Percentiles rank a stretch among this genome's conserved stretches.
Conservation (phyloP, 257 asterid species). For the Plectranthus barbatus region DNA sequence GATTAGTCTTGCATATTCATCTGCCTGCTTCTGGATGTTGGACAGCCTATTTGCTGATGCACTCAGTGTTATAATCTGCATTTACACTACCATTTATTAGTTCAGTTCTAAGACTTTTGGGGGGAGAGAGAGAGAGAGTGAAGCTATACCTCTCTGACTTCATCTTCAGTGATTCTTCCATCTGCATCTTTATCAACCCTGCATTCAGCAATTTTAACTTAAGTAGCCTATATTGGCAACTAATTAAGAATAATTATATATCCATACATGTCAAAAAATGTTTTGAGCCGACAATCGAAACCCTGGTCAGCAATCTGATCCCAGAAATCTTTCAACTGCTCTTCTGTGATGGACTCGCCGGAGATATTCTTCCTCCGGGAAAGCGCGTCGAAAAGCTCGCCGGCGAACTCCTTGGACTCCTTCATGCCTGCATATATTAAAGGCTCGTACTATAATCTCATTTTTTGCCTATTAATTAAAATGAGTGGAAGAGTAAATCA, state of each 20-base stretch:
- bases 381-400: slow-evolving; percentile 69
- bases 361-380: slow-evolving; percentile 51
- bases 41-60: slow-evolving; percentile 89
- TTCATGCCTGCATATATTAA: slow-evolving; percentile 49
- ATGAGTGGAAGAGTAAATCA: not conserved
- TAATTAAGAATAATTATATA: not conserved
- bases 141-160: slow-evolving; percentile 62
- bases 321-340: slow-evolving; percentile 69
- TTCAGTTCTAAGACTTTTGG: not conserved
- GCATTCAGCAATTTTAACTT: slow-evolving; percentile 12
- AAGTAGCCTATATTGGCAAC: not conserved
- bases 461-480: not conserved
- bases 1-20: slow-evolving; percentile 80
- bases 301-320: slow-evolving; percentile 77
- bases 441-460: not conserved
- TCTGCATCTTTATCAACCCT: slow-evolving; percentile 97
- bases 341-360: slow-evolving; percentile 47
- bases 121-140: not conserved
- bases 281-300: slow-evolving; percentile 76
- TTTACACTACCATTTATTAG: no score
- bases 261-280: slow-evolving; percentile 80
- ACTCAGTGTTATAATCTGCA: slow-evolving; percentile 73
- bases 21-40: slow-evolving; percentile 70
- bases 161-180: slow-evolving; percentile 74
- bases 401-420: slow-evolving; percentile 70